Conservation (phyloP, 768 basidiomycete species). For the Favolaschia claudopus region DNA sequence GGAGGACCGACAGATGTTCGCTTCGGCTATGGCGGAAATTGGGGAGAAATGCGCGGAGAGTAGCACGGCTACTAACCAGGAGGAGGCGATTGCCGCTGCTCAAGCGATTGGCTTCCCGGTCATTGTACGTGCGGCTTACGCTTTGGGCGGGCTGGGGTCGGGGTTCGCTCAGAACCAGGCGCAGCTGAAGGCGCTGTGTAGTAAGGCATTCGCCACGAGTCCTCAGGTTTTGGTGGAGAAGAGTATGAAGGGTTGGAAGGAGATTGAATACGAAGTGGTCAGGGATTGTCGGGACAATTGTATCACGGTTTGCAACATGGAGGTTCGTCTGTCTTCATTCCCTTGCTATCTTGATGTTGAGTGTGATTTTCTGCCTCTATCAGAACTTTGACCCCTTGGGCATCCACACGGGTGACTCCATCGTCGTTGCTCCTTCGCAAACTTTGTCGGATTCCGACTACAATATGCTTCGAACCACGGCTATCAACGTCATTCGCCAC, state of each 20-base stretch:
- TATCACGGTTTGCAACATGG: slow-evolving; percentile 99
- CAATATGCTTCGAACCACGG: slow-evolving; percentile 98
- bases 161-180: slow-evolving; percentile 95
- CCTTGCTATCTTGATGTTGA: not conserved
- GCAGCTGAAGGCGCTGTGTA: slow-evolving; percentile 89
- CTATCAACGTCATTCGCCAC: slow-evolving; percentile 98
- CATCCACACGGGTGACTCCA: slow-evolving; percentile 98
- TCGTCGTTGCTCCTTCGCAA: slow-evolving; percentile 97
- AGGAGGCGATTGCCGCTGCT: slow-evolving; percentile 88
- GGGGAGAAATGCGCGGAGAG: slow-evolving; percentile 96
- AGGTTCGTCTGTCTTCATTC: slow-evolving; percentile 65
- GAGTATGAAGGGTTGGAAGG: slow-evolving; percentile 99
- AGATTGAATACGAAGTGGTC: slow-evolving; percentile 99
- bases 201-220: slow-evolving; percentile 96
- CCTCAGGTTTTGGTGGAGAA: slow-evolving; percentile 99
- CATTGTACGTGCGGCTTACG: slow-evolving; percentile 96
- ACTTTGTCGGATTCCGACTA: slow-evolving; percentile 99
- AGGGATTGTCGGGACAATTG: slow-evolving; percentile 98
- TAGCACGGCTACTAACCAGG: slow-evolving; percentile 82
- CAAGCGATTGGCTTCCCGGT: slow-evolving; percentile 90
- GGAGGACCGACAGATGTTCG: slow-evolving; percentile 95
- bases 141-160: slow-evolving; percentile 93
- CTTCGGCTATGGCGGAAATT: slow-evolving; percentile 92
- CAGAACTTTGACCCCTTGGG: slow-evolving; percentile 99
- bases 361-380: slow-evolving; percentile 3